A percentile compares a stretch with the other conserved stretches of the same genome.
These are phyloP conservation scores for Cokeromyces recurvatus DNA, from an alignment of 371 early-diverging fungal species.

Conservation along the genomic window DNA sequence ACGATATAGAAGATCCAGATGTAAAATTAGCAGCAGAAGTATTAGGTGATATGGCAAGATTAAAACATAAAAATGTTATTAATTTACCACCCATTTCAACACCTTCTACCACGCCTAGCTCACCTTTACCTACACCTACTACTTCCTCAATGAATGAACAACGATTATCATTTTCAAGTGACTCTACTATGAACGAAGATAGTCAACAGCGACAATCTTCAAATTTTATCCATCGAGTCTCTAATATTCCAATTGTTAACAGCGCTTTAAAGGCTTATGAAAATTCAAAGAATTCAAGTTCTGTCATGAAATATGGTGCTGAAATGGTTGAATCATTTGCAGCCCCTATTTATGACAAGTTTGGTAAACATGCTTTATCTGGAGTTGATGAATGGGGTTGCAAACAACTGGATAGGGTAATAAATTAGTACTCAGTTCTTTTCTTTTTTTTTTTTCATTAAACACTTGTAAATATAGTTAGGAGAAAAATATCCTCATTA, in stretches of 20 bases:
- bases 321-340: constrained; percentile 66
- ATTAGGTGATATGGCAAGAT: constrained; percentile 56
- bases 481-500: constrained; percentile 25
- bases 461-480: too few species aligned
- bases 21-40: constrained; percentile 66
- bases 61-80: constrained; percentile 8
- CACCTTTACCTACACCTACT: constrained; percentile 30
- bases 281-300: constrained; percentile 65
- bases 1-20: constrained; percentile 39
- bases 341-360: constrained; percentile 34
- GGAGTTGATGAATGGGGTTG: constrained; percentile 34
- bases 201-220: constrained; percentile 3
- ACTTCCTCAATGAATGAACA: constrained; percentile 9
- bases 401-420: constrained; percentile 32
- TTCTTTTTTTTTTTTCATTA: not conserved
- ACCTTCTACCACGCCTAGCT: constrained; percentile 28
- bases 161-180: constrained; percentile 20
- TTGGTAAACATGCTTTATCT: constrained; percentile 24
- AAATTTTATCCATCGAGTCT: constrained; percentile 70
- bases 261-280: constrained; percentile 74
- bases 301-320: constrained; percentile 56
- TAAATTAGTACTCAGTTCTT: too few species aligned
- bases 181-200: constrained; percentile 23
- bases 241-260: constrained; percentile 77
- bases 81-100: constrained; percentile 27